Base-by-base conservation (phyloP, 495 filamentous ascomycete genomes). In the Xylaria longipes region DNA sequence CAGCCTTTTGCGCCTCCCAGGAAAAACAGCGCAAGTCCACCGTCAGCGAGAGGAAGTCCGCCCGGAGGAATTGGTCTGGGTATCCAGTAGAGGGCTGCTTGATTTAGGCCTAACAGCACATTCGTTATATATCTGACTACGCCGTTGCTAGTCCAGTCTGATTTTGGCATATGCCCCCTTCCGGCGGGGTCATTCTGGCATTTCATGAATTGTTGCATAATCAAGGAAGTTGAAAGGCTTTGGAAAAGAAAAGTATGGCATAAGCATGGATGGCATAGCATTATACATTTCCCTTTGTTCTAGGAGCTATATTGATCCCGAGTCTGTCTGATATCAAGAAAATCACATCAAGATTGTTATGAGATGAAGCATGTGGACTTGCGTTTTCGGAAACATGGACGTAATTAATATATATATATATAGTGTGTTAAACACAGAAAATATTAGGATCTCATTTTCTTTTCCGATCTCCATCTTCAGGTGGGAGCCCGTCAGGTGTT, bases 1-100 rank as follows among this genome's bases (percentile, higher is more conserved):
- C 48, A 58, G 12, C 39, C 50, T 22, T 64, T 68, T 46, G 25
- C 48, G 3, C 70, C 17, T 29, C 50, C 63, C 11, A 43, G 56
- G 8, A 17, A 41, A 7, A 41, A 15, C 5, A 61, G 43, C n/a
- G 20, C 33, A 14, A 68, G 63, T 33, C 54, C 43, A 1, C 52
- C 41, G 15, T 48, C 45, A 22, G 9, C 45, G 43, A 39, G 54
- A 39, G 64, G 62, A 31, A 68, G 64, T 33, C 54, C 63, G 25
- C 54, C 70, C 29, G 8, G 22, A 17, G 41, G 31, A 8, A 56
- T 72, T 9, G 70, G 70, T 11, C 48, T 72, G 22, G 70, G 70
- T n/a, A 72, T 72, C 43, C 70, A 68, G 20, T 39, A 72, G 43
- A 43, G 2, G n/a, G 33, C 8, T 22, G 25, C 31, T 0, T 46